Evolutionary conservation across 2,329 filamentous ascomycete species (phyloP).

Genomic region (Septoria petroselini): DNA sequence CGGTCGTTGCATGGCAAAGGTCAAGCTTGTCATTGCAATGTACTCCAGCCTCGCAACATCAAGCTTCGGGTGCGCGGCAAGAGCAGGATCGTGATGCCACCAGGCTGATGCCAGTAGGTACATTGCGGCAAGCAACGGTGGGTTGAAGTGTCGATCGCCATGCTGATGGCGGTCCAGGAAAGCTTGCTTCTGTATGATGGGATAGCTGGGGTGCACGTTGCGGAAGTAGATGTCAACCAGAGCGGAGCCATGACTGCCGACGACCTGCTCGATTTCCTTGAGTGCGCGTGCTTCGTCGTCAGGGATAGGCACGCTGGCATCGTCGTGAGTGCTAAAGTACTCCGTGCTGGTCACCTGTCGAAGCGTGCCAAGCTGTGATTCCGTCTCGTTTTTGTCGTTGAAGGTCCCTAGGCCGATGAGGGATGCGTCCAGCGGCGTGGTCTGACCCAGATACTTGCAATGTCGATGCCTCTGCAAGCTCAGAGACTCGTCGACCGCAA

Average conservation of each 20-base stretch:
- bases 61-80: constrained; percentile 63
- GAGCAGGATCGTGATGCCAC: constrained; percentile 71
- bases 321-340: constrained; percentile 76
- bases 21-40: constrained; percentile 68
- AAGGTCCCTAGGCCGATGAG: constrained; percentile 77
- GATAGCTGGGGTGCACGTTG: constrained; percentile 75
- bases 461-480: constrained; percentile 75
- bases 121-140: constrained; percentile 72
- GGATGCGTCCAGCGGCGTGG: constrained; percentile 79
- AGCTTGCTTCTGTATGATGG: constrained; percentile 76
- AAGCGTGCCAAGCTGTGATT: constrained; percentile 60
- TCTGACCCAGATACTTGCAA: constrained; percentile 79
- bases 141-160: constrained; percentile 70
- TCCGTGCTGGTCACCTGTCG: constrained; percentile 74
- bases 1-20: constrained; percentile 74
- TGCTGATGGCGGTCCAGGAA: constrained; percentile 75
- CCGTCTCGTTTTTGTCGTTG: constrained; percentile 76
- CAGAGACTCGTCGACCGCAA: constrained; percentile 50
- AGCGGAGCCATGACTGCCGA: constrained; percentile 71
- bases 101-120: constrained; percentile 85
- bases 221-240: constrained; percentile 79
- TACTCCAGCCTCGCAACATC: constrained; percentile 71
- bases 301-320: constrained; percentile 67
- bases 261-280: constrained; percentile 70
- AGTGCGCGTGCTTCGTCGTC: constrained; percentile 67